Evolutionary conservation across 352 stramenopile species (phyloP).

Genomic region (Globisporangium uncinulatum): DNA sequence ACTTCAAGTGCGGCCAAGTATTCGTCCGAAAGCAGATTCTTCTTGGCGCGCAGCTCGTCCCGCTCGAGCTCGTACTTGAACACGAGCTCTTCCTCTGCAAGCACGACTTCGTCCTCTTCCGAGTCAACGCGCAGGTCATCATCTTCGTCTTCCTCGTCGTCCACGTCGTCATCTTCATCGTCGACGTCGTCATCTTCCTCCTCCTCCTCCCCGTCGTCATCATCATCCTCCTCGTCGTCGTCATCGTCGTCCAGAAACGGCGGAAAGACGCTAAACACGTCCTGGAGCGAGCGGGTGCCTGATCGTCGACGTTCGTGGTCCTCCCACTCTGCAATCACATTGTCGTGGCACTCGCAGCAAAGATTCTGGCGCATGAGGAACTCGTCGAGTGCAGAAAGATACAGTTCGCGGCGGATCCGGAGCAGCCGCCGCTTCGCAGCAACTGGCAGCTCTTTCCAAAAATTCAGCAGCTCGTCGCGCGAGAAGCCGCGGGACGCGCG

Average conservation of each 20-base stretch:
- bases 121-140: slow-evolving; percentile 20
- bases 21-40: slow-evolving; percentile 47
- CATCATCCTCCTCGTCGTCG: slow-evolving; percentile 55
- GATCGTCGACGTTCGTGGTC: slow-evolving; percentile 64
- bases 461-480: slow-evolving; percentile 73
- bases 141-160: slow-evolving; percentile 39
- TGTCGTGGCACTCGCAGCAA: slow-evolving; percentile 82
- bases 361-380: slow-evolving; percentile 74
- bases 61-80: slow-evolving; percentile 72
- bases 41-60: slow-evolving; percentile 27
- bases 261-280: slow-evolving; percentile 73
- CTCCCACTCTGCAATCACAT: slow-evolving; percentile 78
- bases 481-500: slow-evolving; percentile 46
- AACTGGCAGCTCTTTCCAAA: slow-evolving; percentile 66
- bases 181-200: slow-evolving; percentile 53
- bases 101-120: slow-evolving; percentile 29
- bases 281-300: slow-evolving; percentile 59
- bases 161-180: slow-evolving; percentile 35
- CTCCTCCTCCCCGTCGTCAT: slow-evolving; percentile 45
- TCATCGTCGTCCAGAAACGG: slow-evolving; percentile 69
- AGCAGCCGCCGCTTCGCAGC: slow-evolving; percentile 61
- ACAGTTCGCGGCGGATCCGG: slow-evolving; percentile 67
- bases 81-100: slow-evolving; percentile 58
- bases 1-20: slow-evolving; percentile 61
- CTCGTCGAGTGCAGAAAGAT: slow-evolving; percentile 60